Conservation (phyloP, 2,329 filamentous ascomycete genomes). For the Aspergillus terreus region DNA sequence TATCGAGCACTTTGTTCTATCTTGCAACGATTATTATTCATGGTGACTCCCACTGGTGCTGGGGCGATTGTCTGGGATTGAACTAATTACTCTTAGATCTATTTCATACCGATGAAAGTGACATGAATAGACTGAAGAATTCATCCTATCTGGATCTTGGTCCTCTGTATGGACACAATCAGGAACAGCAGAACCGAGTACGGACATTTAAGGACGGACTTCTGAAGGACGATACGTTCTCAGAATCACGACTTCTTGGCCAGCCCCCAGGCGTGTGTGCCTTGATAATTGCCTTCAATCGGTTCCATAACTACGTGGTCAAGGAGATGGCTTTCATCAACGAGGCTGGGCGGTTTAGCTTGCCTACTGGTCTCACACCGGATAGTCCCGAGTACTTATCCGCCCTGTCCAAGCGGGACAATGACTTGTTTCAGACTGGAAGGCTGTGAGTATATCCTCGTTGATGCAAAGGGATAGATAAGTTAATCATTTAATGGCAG, state of each 20-base stretch:
- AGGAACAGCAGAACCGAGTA: slow-evolving; percentile 31
- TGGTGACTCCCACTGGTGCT: slow-evolving; percentile 35
- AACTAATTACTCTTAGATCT: neutral
- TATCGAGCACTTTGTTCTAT: slow-evolving; percentile 48
- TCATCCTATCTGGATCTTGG: slow-evolving; percentile 46
- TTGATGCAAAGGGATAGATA: neutral
- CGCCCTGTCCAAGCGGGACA: slow-evolving; percentile 34
- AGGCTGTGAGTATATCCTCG: slow-evolving; percentile 13
- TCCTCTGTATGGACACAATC: slow-evolving; percentile 42
- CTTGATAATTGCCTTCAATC: slow-evolving; percentile 34
- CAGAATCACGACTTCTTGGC: slow-evolving; percentile 27
- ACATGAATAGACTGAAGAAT: slow-evolving; percentile 25
- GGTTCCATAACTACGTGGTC: slow-evolving; percentile 39
- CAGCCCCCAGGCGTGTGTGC: slow-evolving; percentile 33
- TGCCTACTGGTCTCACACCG: slow-evolving; percentile 13
- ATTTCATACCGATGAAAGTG: slow-evolving; percentile 26
- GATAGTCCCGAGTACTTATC: slow-evolving; percentile 25
- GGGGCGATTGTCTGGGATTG: neutral
- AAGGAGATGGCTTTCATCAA: slow-evolving; percentile 39
- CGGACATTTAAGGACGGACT: slow-evolving; percentile 36
- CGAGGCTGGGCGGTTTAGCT: slow-evolving; percentile 31
- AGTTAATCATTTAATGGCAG: neutral
- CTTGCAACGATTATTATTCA: slow-evolving; percentile 53
- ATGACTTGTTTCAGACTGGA: slow-evolving; percentile 34
- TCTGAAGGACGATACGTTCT: slow-evolving; percentile 37